These are phyloP conservation scores for Auxenochlorella pyrenoidosa DNA, from an alignment of 139 green algal genomes.

Conservation along the genomic window DNA sequence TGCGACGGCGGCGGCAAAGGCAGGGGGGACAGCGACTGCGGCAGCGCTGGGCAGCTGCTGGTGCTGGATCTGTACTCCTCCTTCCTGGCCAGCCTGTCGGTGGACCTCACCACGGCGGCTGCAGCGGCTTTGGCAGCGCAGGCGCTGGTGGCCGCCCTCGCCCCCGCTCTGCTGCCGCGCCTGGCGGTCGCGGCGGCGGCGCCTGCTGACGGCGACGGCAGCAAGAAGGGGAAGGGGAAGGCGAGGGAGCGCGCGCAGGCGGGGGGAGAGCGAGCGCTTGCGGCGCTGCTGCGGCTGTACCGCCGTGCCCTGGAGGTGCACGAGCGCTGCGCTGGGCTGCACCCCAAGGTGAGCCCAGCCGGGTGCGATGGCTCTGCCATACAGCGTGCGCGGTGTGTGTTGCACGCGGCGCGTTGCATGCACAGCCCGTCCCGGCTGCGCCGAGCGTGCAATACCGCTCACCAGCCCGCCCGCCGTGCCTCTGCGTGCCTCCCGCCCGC, in stretches of 20 bases:
- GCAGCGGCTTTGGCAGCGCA: constrained; percentile 14
- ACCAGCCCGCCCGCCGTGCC: too few relatives aligned
- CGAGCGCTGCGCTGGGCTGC: constrained; percentile 27
- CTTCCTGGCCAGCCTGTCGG: constrained; percentile 29
- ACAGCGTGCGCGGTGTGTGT: too few relatives aligned
- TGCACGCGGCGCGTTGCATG: too few relatives aligned
- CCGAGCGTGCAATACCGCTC: too few relatives aligned
- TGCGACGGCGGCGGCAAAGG: not conserved
- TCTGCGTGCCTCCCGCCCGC: not conserved
- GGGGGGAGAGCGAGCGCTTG: not conserved
- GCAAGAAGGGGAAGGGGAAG: not conserved
- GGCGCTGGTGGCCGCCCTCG: constrained; percentile 14
- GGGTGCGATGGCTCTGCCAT: too few relatives aligned
- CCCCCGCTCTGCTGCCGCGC: not conserved
- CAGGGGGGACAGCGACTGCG: not conserved
- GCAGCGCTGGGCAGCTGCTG: not conserved
- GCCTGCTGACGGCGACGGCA: not conserved
- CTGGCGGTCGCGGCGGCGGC: not conserved
- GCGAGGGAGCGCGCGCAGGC: not conserved
- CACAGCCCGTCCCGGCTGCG: too few relatives aligned
- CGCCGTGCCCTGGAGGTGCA: constrained; percentile 14
- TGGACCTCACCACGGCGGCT: constrained; percentile 39
- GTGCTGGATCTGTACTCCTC: not conserved
- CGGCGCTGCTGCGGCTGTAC: constrained; percentile 35
- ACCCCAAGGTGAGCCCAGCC: constrained; percentile 19